Percentiles rank a stretch among this genome's conserved stretches.
These are phyloP conservation scores for Curvularia verruculosa DNA, from an alignment of 2,329 filamentous ascomycete species.

Conservation along the genomic window DNA sequence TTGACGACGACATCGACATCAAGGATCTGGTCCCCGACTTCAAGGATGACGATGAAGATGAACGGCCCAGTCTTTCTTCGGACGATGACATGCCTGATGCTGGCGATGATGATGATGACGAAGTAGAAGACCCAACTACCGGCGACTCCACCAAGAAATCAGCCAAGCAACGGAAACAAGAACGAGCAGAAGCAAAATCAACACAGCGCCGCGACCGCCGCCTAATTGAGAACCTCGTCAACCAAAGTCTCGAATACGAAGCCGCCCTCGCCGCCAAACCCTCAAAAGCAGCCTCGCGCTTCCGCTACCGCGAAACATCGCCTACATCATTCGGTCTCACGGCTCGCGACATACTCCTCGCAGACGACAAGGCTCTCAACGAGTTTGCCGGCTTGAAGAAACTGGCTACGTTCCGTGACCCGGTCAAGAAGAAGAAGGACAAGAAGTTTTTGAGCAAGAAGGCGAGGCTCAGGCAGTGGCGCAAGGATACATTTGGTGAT, in stretches of 20 bases:
- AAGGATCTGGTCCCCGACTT: slow-evolving; percentile 89
- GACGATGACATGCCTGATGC: slow-evolving; percentile 50
- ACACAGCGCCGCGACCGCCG: slow-evolving; percentile 79
- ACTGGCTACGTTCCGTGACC: slow-evolving; percentile 85
- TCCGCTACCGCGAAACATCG: slow-evolving; percentile 94
- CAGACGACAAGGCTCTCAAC: slow-evolving; percentile 84
- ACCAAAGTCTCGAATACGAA: slow-evolving; percentile 78
- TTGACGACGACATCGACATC: slow-evolving; percentile 98
- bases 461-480: slow-evolving; percentile 86
- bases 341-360: slow-evolving; percentile 87
- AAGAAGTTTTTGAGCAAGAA: slow-evolving; percentile 92
- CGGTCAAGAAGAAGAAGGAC: slow-evolving; percentile 87
- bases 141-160: slow-evolving; percentile 43
- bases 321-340: slow-evolving; percentile 90
- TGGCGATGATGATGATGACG: slow-evolving; percentile 49
- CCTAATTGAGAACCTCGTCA: slow-evolving; percentile 84
- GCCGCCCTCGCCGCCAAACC: slow-evolving; percentile 61
- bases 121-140: slow-evolving; percentile 1
- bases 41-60: slow-evolving; percentile 72
- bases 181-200: slow-evolving; percentile 65
- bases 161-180: slow-evolving; percentile 55
- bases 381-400: slow-evolving; percentile 94
- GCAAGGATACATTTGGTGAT: slow-evolving; percentile 69
- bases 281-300: slow-evolving; percentile 60
- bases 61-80: slow-evolving; percentile 72